phyloP scores from a whole-genome alignment of 495 filamentous ascomycete species.

The Monascus purpureus region DNA sequence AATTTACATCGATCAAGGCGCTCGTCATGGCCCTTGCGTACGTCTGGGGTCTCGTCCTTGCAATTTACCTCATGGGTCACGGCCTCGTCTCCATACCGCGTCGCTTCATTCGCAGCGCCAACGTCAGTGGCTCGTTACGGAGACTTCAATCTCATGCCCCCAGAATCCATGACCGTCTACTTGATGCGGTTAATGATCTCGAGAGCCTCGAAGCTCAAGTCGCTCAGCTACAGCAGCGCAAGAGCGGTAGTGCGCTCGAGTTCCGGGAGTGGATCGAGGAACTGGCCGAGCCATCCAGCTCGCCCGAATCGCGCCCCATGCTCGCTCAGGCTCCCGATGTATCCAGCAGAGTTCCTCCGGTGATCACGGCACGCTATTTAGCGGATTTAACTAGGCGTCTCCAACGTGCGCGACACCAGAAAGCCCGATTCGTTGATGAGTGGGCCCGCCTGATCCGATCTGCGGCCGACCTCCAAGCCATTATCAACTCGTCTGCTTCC shows the following conservation, averaged over 20 bases:
- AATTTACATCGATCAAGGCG: constrained; percentile 51
- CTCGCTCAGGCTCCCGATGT: constrained; percentile 22
- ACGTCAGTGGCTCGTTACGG: constrained; percentile 53
- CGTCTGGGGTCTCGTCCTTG: constrained; percentile 78
- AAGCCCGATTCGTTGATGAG: constrained; percentile 65
- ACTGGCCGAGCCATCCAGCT: constrained; percentile 56
- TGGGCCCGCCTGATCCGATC: constrained; percentile 69
- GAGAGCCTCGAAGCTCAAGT: constrained; percentile 75
- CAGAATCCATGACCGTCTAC: constrained; percentile 70
- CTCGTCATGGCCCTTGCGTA: constrained; percentile 88
- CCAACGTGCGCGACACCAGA: constrained; percentile 66
- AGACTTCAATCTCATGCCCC: constrained; percentile 68
- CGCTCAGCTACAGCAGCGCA: constrained; percentile 59
- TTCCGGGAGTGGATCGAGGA: constrained; percentile 95
- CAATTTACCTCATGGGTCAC: constrained; percentile 95
- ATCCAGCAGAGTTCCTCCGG: constrained; percentile 43
- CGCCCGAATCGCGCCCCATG: constrained; percentile 47
- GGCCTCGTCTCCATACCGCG: constrained; percentile 85
- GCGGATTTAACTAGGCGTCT: constrained; percentile 77
- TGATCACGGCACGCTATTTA: constrained; percentile 87
- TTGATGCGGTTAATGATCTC: constrained; percentile 67
- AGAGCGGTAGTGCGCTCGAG: constrained; percentile 64
- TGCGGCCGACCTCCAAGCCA: constrained; percentile 60
- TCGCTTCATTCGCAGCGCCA: constrained; percentile 60
- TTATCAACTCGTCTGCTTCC: constrained; percentile 70